Percentiles rank a stretch among this genome's conserved stretches.
These are phyloP conservation scores for Linnemannia elongata DNA, from an alignment of 192 early-diverging fungal species.

Conservation along the genomic window DNA sequence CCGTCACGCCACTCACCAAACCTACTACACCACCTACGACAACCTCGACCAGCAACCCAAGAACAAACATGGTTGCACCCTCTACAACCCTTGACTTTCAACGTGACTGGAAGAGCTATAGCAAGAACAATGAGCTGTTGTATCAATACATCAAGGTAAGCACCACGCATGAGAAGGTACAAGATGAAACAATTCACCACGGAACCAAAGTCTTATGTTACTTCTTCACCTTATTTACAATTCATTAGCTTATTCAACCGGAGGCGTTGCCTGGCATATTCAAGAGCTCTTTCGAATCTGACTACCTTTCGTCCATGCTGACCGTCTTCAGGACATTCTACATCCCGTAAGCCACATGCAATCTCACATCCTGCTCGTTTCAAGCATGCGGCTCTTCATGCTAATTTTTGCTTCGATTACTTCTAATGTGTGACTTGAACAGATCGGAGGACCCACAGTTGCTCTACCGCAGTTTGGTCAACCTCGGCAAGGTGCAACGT, in stretches of 20 bases:
- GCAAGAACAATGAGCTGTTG: slow-evolving; percentile 58
- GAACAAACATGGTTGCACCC: slow-evolving; percentile 47
- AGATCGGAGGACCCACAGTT: slow-evolving; percentile 38
- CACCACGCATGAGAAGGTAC: too few species aligned
- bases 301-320: slow-evolving; percentile 64
- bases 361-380: background rate
- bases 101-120: slow-evolving; percentile 77
- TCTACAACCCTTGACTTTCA: slow-evolving; percentile 79
- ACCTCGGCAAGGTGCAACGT: slow-evolving; percentile 42
- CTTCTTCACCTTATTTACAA: background rate
- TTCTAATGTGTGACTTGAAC: background rate
- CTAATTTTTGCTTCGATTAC: background rate
- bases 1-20: background rate
- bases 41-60: background rate
- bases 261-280: slow-evolving; percentile 56
- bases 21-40: slow-evolving; percentile 4
- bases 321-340: slow-evolving; percentile 53
- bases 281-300: slow-evolving; percentile 63
- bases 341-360: slow-evolving; percentile 28
- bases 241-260: slow-evolving; percentile 57
- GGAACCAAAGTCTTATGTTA: background rate
- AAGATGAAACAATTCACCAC: background rate
- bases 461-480: slow-evolving; percentile 16
- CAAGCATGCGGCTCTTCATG: background rate
- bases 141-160: slow-evolving; percentile 76